Evolutionary conservation across 306 rosid genomes (phyloP), one percentile per base, ranked within the genome.

Genomic region (Pachyrhizus erosus): DNA sequence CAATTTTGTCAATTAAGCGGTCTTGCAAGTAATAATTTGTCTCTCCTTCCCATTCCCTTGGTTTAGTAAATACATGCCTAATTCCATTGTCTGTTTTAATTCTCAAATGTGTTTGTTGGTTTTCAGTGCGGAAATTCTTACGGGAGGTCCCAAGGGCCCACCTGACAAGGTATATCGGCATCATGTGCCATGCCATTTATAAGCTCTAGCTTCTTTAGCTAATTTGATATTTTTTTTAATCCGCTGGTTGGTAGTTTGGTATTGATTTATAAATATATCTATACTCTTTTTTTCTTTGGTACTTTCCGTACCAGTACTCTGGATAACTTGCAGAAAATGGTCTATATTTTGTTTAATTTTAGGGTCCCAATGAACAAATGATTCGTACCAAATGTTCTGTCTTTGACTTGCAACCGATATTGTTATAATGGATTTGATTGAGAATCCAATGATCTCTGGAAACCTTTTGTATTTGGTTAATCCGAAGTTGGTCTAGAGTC

Each of bases 111-210:
- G 10, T 65, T 70, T 75, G 37, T 68, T 80, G 52, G 69, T 87
- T n/a, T n/a, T 84, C 92, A 96, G 99, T 76, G 99, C 98, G 15
- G 97, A 96, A 86, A 93, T 96, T 83, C 85, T 91, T 85, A 87
- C 87, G 0, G 99, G 97, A 85, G 97, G 94, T 85, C 21, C 81
- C 12, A 93, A 89, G 88, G 99, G 98, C 54, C 99, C 98, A 76
- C 97, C 97, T 20, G 92, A 96, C 88, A 93, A 96, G 97, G 98
- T 87, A 76, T 62, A 65, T 83, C 69, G 39, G 73, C 75, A 60
- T 78, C 51, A 24, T 14, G 21, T 52, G 57, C 76, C 37, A 20
- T 70, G 21, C 54, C 15, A 24, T 69, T 66, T 46, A 45, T 61
- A 21, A 65, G 42, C 70, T 73, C 77, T 17, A 54, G 26, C 13